A percentile compares a stretch with the other conserved stretches of the same genome.
These are phyloP conservation scores for Cicer chorassanicum DNA, from an alignment of 306 rosid species.

Conservation along the genomic window DNA sequence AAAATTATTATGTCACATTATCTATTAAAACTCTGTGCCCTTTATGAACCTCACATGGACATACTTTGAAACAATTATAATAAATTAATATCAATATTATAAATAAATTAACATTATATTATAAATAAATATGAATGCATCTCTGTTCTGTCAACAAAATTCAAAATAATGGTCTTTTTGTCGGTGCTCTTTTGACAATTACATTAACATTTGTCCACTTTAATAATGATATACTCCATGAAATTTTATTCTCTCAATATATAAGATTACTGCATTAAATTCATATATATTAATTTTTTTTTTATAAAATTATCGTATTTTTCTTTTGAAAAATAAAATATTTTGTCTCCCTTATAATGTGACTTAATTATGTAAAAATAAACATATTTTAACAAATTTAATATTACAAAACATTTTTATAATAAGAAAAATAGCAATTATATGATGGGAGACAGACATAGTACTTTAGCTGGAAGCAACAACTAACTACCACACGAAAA, in stretches of 20 bases:
- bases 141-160: conserved; percentile 3
- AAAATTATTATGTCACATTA: neutral
- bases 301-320: too few relatives aligned
- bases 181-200: conserved; percentile 48
- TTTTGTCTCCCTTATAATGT: too few relatives aligned
- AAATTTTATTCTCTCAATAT: too few relatives aligned
- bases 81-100: neutral
- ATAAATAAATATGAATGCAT: neutral
- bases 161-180: conserved; percentile 38
- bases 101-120: neutral
- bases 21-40: conserved; percentile 6
- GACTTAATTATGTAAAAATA: too few relatives aligned
- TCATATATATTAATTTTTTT: too few relatives aligned
- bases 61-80: neutral
- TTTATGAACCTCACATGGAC: conserved; percentile 45
- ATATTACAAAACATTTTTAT: too few relatives aligned
- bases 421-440: too few relatives aligned
- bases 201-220: conserved; percentile 4
- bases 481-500: conserved; percentile 49
- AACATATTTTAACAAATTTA: too few relatives aligned
- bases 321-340: too few relatives aligned
- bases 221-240: conserved; percentile 8
- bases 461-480: conserved; percentile 45
- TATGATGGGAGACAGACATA: conserved; percentile 1
- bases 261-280: too few relatives aligned